Evolutionary conservation across 176 grass and related monocot genomes (phyloP).

Genomic region (Rhynchospora breviuscula): DNA sequence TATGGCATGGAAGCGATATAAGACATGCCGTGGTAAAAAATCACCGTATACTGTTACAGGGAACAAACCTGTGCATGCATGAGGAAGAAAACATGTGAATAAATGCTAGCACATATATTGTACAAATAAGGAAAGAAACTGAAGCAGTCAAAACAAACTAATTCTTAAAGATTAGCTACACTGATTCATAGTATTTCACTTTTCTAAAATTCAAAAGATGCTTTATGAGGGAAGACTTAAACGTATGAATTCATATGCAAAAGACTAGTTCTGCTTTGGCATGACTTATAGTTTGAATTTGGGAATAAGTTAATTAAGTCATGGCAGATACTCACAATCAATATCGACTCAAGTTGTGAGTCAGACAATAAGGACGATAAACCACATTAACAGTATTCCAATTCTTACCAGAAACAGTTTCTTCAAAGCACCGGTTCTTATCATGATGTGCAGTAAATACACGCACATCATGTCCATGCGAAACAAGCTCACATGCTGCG

Average conservation of each 20-base stretch:
- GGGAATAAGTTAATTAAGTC: neutral
- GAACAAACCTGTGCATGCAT: conserved; percentile 49
- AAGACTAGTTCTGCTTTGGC: neutral
- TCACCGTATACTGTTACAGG: conserved; percentile 79
- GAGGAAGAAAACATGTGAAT: neutral
- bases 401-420: conserved; percentile 71
- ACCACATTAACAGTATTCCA: neutral
- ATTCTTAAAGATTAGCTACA: conserved; percentile 2
- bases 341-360: neutral
- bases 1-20: conserved; percentile 77
- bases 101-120: neutral
- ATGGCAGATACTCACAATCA: neutral
- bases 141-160: neutral
- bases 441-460: conserved; percentile 96
- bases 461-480: conserved; percentile 68
- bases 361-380: neutral
- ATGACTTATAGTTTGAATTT: neutral
- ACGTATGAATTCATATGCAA: neutral
- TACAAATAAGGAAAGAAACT: conserved; percentile 11
- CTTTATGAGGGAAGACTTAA: neutral
- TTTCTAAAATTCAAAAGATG: neutral
- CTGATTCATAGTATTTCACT: neutral
- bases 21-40: conserved; percentile 85
- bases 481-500: conserved; percentile 71
- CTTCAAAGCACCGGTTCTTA: conserved; percentile 87